phyloP scores from a whole-genome alignment of 2,329 filamentous ascomycete genomes.

The Penicillium sp. region DNA sequence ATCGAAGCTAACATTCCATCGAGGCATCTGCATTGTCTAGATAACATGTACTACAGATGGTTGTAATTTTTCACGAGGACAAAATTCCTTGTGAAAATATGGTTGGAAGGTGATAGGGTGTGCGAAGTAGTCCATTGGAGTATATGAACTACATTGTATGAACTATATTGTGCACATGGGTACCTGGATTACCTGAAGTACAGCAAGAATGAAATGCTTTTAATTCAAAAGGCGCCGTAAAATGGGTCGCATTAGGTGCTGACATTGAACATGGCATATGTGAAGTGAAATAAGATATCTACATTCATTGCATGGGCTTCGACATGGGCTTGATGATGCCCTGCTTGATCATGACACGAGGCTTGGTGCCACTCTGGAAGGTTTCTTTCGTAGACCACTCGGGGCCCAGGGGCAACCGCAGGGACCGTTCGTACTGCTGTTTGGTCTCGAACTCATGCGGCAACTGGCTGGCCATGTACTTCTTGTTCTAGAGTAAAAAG shows the following conservation, averaged over 20 bases:
- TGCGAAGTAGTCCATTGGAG: neutral
- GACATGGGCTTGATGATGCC: slow-evolving; percentile 86
- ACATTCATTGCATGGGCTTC: slow-evolving; percentile 61
- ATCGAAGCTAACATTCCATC: slow-evolving; percentile 14
- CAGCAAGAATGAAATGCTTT: neutral
- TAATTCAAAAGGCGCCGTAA: slow-evolving; percentile 1
- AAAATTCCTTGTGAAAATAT: slow-evolving; percentile 5
- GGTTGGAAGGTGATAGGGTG: neutral
- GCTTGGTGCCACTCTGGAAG: slow-evolving; percentile 86
- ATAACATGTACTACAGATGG: neutral
- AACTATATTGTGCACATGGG: neutral
- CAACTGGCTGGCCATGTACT: slow-evolving; percentile 79
- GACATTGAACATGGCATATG: slow-evolving; percentile 2
- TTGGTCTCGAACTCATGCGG: slow-evolving; percentile 87
- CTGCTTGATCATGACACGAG: slow-evolving; percentile 84
- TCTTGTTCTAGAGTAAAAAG: slow-evolving; percentile 62
- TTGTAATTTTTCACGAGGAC: neutral
- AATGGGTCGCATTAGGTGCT: slow-evolving; percentile 4
- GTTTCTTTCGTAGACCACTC: slow-evolving; percentile 98
- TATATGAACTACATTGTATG: neutral
- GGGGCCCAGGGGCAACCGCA: slow-evolving; percentile 82
- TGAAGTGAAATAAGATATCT: slow-evolving; percentile 8
- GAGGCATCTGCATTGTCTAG: too few species aligned
- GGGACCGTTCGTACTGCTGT: slow-evolving; percentile 84
- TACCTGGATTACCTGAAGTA: neutral